These are phyloP conservation scores for Nemania sp. DNA, from an alignment of 2,329 filamentous ascomycete genomes.

Conservation along the genomic window DNA sequence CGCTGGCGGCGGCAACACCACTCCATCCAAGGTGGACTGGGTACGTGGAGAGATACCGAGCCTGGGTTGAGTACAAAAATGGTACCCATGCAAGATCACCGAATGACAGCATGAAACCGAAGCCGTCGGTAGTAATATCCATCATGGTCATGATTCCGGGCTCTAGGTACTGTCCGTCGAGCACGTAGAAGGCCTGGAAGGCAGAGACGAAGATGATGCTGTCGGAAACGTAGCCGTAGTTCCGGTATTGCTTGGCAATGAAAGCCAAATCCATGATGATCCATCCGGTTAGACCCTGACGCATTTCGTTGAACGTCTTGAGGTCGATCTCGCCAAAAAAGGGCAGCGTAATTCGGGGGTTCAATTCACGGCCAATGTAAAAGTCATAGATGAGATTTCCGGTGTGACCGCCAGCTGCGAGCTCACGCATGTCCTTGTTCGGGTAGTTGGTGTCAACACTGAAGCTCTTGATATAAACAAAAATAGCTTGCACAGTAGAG, in stretches of 20 bases:
- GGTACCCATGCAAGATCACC: slow-evolving; percentile 94
- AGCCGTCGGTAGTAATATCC: slow-evolving; percentile 92
- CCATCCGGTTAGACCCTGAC: slow-evolving; percentile 91
- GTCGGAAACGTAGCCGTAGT: slow-evolving; percentile 85
- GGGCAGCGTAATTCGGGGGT: slow-evolving; percentile 84
- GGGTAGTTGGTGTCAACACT: slow-evolving; percentile 73
- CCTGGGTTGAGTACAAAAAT: slow-evolving; percentile 87
- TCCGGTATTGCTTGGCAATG: slow-evolving; percentile 88
- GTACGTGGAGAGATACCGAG: slow-evolving; percentile 85
- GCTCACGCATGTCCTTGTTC: slow-evolving; percentile 78
- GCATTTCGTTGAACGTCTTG: slow-evolving; percentile 88
- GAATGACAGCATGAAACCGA: slow-evolving; percentile 94
- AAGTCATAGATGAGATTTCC: slow-evolving; percentile 95
- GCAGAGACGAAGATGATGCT: slow-evolving; percentile 83
- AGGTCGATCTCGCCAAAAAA: slow-evolving; percentile 88
- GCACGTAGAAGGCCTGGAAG: slow-evolving; percentile 84
- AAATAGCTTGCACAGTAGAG: slow-evolving; percentile 77
- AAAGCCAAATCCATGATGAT: slow-evolving; percentile 86
- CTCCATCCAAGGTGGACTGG: slow-evolving; percentile 79
- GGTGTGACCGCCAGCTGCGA: slow-evolving; percentile 83
- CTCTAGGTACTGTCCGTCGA: slow-evolving; percentile 90
- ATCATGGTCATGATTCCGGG: slow-evolving; percentile 91
- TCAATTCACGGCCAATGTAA: slow-evolving; percentile 96
- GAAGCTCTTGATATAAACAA: slow-evolving; percentile 86
- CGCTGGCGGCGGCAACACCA: slow-evolving; percentile 74